A percentile compares a stretch with the other conserved stretches of the same genome.
phyloP scores from a whole-genome alignment of 495 filamentous ascomycete species.

The Penicillium taxi region DNA sequence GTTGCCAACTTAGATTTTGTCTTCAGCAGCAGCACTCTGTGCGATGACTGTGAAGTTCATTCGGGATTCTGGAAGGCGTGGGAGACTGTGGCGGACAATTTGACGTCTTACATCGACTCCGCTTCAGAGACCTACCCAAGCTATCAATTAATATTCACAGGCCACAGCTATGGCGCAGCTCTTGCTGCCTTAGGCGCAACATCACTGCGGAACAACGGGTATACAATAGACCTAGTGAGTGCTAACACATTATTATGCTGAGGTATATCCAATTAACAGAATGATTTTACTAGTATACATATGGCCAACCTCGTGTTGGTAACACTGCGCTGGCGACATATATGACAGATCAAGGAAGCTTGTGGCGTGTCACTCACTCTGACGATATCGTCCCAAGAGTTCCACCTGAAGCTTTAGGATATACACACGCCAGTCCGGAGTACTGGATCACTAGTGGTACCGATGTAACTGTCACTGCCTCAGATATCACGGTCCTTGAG shows the following conservation, averaged over 20 bases:
- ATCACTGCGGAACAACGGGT: slow-evolving; percentile 46
- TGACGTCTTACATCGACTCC: slow-evolving; percentile 30
- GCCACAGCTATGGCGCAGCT: slow-evolving; percentile 64
- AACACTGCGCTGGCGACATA: slow-evolving; percentile 47
- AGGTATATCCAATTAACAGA: neutral
- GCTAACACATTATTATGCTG: neutral
- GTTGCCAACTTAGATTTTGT: slow-evolving; percentile 51
- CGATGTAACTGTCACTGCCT: slow-evolving; percentile 29
- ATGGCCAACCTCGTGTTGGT: slow-evolving; percentile 61
- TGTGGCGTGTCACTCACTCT: slow-evolving; percentile 59
- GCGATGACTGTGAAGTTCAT: slow-evolving; percentile 42
- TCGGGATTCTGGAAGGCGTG: slow-evolving; percentile 50
- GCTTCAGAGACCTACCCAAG: slow-evolving; percentile 11
- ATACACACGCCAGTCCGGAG: slow-evolving; percentile 58
- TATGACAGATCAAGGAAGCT: slow-evolving; percentile 40
- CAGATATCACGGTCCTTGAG: slow-evolving; percentile 32
- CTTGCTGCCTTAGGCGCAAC: slow-evolving; percentile 54
- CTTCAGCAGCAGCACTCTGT: slow-evolving; percentile 23
- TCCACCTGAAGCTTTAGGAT: slow-evolving; percentile 49
- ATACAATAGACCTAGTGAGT: slow-evolving; percentile 27
- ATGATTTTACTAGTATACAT: slow-evolving; percentile 47
- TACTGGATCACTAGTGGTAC: slow-evolving; percentile 50
- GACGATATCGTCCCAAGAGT: slow-evolving; percentile 60
- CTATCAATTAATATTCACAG: slow-evolving; percentile 51
- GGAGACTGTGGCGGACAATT: slow-evolving; percentile 36